Evolutionary conservation across 306 rosid genomes (phyloP).

Genomic region (Lagenaria siceraria): DNA sequence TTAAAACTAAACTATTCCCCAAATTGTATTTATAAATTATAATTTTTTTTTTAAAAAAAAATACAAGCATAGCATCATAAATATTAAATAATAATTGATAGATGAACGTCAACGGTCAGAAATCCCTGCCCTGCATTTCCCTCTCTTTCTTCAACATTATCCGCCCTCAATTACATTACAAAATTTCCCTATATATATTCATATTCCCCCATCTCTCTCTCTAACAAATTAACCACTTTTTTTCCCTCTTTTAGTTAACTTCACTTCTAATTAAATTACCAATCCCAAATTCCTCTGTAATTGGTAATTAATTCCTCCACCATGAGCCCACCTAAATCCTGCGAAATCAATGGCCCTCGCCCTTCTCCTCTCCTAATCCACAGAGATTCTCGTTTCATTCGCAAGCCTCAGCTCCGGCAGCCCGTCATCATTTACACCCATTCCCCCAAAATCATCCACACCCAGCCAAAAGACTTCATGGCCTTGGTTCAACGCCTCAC

Average conservation of each 20-base stretch:
- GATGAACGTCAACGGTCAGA: conserved; percentile 4
- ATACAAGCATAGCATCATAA: no score
- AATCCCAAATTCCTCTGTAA: neutral
- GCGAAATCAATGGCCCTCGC: conserved; percentile 40
- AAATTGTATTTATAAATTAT: neutral
- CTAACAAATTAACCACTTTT: neutral
- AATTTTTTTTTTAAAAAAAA: no score
- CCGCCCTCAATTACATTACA: neutral
- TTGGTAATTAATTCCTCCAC: no score
- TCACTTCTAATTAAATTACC: neutral
- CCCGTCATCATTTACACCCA: conserved; percentile 71
- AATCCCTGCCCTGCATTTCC: neutral
- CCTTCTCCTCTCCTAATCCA: conserved; percentile 58
- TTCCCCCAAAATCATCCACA: conserved; percentile 73
- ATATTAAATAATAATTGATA: neutral
- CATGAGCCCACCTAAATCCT: neutral
- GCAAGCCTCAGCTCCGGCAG: conserved; percentile 25
- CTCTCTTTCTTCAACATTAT: neutral
- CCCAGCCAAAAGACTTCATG: conserved; percentile 66
- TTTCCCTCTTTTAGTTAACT: neutral
- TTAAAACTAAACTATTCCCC: neutral
- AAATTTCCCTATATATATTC: neutral
- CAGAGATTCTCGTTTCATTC: conserved; percentile 29
- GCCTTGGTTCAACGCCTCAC: conserved; percentile 82
- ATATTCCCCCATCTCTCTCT: neutral